These are phyloP conservation scores for Starmerella roubikii DNA, from an alignment of 805 yeast genomes.

Conservation along the genomic window DNA sequence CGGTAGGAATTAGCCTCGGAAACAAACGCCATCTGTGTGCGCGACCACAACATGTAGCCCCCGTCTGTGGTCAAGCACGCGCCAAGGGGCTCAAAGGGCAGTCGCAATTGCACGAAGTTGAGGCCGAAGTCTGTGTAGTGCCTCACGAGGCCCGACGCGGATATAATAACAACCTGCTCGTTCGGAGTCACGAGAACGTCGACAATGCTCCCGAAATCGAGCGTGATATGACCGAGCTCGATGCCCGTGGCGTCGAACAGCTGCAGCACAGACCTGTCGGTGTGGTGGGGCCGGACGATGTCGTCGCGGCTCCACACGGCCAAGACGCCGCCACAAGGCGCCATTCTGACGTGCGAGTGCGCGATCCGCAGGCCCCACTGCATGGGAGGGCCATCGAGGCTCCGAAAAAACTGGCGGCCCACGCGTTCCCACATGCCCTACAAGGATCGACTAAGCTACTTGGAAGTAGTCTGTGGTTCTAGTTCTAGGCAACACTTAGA, in stretches of 20 bases:
- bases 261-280: conserved; percentile 16
- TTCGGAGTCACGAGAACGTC: conserved; percentile 39
- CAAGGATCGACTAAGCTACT: too few species aligned
- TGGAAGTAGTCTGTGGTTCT: too few species aligned
- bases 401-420: conserved; percentile 53
- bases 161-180: conserved; percentile 45
- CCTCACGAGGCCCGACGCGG: conserved; percentile 40
- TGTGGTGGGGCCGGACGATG: conserved; percentile 1
- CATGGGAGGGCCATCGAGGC: conserved; percentile 42
- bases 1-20: neutral
- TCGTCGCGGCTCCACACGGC: conserved; percentile 29
- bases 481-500: too few species aligned
- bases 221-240: conserved; percentile 19
- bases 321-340: conserved; percentile 41
- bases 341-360: conserved; percentile 36
- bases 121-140: conserved; percentile 54
- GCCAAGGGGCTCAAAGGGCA: conserved; percentile 1
- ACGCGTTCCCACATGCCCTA: conserved; percentile 91
- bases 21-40: neutral
- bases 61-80: neutral
- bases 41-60: neutral
- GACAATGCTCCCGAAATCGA: conserved; percentile 39
- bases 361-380: conserved; percentile 35
- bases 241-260: conserved; percentile 26
- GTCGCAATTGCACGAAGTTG: conserved; percentile 33